Evolutionary conservation across 1,284 basidiomycete species (phyloP), one percentile per base, ranked within the genome.

Genomic region (Tilletia indica): DNA sequence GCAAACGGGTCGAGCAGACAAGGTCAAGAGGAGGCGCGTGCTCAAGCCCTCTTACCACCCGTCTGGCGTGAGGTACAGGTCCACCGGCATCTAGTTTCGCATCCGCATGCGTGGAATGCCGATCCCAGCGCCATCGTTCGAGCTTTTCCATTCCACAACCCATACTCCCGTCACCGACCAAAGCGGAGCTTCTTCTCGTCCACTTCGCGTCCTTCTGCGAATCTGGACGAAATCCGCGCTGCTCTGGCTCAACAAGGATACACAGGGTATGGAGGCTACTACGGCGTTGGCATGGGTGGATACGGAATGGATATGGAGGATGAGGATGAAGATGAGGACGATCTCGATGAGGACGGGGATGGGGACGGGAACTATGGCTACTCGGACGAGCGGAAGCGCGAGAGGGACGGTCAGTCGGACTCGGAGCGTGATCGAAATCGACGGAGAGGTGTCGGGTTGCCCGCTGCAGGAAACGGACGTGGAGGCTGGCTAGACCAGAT

Each of bases 161-260:
- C 58, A 31, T 63, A 63, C 36, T 63, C 58, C 25, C 58, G 58
- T 31, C 58, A 63, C 58, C 58, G 58, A 31, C 58, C 58, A 6
- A 63, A 63, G 19, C 58, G 58, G 25, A 63, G 58, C 58, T 63
- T 63, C 19, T 63, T 63, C 58, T 63, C 58, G 21, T 63, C 58
- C 19, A 4, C 8, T 9, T 16, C 58, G 21, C 58, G 58, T 16
- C 58, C 58, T n/a, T 63, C 58, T n/a, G 58, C 58, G 25, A 63
- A 19, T 63, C 58, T 63, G 58, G 58, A 25, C 21, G 58, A 63
- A 9, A 16, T 63, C 9, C 51, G 51, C 51, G 51, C 51, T 8
- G 51, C 51, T 6, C 19, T 54, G 51, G 25, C 51, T n/a, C 25
- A n/a, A n/a, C 51, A 21, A n/a, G 51, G 51, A 8, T 54, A 54